These are phyloP conservation scores for Nissolia schottii DNA, from an alignment of 306 rosid species.

Conservation along the genomic window DNA sequence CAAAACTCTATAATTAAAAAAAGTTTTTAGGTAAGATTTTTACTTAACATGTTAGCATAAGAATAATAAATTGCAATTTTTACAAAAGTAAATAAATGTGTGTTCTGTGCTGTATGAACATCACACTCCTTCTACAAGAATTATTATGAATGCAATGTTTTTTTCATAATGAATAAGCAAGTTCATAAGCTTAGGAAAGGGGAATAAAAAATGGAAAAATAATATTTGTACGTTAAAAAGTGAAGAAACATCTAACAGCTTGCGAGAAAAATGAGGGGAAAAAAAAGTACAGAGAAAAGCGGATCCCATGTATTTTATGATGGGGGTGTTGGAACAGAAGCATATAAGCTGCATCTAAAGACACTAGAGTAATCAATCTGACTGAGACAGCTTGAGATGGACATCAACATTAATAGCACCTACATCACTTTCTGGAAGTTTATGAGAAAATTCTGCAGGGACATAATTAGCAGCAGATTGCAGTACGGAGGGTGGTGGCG, in stretches of 20 bases:
- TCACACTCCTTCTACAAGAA: background rate
- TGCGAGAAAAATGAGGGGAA: no score
- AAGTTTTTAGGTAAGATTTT: background rate
- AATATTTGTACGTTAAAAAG: no score
- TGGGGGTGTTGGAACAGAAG: no score
- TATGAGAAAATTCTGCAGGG: background rate
- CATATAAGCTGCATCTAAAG: background rate
- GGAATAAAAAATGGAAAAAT: no score
- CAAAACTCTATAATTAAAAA: no score
- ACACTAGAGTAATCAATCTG: slow-evolving; percentile 27
- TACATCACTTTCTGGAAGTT: slow-evolving; percentile 22
- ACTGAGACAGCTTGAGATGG: slow-evolving; percentile 51
- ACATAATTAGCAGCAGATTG: slow-evolving; percentile 16
- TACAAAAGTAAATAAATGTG: background rate
- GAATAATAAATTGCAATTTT: no score
- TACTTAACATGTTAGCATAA: no score
- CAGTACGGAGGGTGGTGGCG: background rate
- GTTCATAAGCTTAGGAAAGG: background rate
- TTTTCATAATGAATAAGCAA: background rate
- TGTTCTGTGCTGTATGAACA: background rate
- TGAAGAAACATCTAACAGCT: no score
- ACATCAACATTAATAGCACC: slow-evolving; percentile 60
- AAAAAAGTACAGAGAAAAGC: no score
- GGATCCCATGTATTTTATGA: no score
- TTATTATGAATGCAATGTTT: no score